Percentiles rank a stretch among this genome's conserved stretches.
Conservation (phyloP, 345 rosid species). For the Abelmoschus esculentus region DNA sequence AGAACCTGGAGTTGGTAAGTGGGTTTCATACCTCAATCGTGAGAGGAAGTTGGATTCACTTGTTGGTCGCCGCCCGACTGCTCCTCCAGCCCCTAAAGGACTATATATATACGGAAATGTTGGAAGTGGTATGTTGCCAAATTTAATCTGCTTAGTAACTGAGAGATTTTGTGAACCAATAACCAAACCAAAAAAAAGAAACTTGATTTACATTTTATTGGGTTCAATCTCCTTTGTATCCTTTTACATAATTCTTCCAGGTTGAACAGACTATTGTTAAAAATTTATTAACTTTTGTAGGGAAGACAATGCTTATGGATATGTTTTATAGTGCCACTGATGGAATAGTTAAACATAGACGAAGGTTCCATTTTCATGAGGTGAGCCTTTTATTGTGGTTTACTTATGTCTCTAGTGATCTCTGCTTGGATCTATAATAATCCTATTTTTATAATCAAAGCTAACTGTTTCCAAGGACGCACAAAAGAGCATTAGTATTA, state of each 20-base stretch:
- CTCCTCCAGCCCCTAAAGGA: constrained; percentile 85
- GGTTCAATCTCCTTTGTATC: not conserved
- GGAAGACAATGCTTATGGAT: constrained; percentile 98
- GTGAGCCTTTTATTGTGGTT: constrained; percentile 26
- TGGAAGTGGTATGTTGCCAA: constrained; percentile 65
- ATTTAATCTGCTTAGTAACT: constrained; percentile 5
- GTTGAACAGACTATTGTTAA: not conserved
- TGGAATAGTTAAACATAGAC: constrained; percentile 58
- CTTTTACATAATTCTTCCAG: not conserved
- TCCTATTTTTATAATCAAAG: not conserved
- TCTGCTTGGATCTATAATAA: not conserved
- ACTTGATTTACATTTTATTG: not conserved
- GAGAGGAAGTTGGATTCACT: constrained; percentile 73
- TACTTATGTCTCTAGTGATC: not conserved
- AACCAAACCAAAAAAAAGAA: not conserved
- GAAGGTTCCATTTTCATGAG: constrained; percentile 84
- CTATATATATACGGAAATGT: constrained; percentile 84
- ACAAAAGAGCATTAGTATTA: not conserved
- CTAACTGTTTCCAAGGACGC: not conserved
- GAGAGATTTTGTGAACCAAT: constrained; percentile 1
- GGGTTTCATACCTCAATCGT: constrained; percentile 91
- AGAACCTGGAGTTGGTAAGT: constrained; percentile 90
- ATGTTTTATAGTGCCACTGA: constrained; percentile 78
- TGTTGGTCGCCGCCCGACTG: constrained; percentile 62
- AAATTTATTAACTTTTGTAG: constrained; percentile 27